Base-by-base conservation (phyloP, 2,329 filamentous ascomycete genomes). In the Nemania bipapillata region DNA sequence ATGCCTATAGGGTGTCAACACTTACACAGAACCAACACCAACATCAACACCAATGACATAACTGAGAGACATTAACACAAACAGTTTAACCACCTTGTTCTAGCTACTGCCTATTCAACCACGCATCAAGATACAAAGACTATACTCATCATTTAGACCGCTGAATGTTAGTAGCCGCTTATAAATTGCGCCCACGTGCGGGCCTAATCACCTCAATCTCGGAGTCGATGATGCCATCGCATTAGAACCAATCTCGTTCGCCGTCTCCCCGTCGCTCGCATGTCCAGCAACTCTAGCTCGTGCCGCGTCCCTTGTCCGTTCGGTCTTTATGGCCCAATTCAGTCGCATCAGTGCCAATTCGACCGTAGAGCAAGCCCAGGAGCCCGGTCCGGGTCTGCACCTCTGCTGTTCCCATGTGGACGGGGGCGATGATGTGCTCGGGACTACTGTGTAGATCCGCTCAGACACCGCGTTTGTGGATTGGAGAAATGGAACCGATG, bases 161-260 rank as follows among this genome's bases (percentile, higher is more conserved):
- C 37, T 26, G 35, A 55, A 20, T 20, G 17, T n/a, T 3, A n/a
- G 2, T 6, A n/a, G 40, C 40, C 40, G 50, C 50, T 54, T 54
- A 54, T 17, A 26, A 37, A 26, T 24, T 55, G 49, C 52, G 52
- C 28, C 61, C 52, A 57, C 61, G 45, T 64, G 66, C 66, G 62
- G 59, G 50, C 40, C 64, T 28, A 49, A 73, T 75, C 74, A 75
- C 74, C 68, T 75, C 73, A 74, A 66, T 45, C 49, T 24, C 40
- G 61, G 60, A 49, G 58, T 37, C 64, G 69, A 75, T 75, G 74
- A 73, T 74, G 73, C 72, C 70, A 75, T 75, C 63, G 49, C 59
- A 15, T 7, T 60, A 12, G 47, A 32, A 32, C n/a, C 66, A 40
- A 17, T 64, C 63, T 72, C 68, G 65, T 71, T 73, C 68, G 72